Evolutionary conservation across 805 yeast species (phyloP).

Genomic region (Candida easanensis): DNA sequence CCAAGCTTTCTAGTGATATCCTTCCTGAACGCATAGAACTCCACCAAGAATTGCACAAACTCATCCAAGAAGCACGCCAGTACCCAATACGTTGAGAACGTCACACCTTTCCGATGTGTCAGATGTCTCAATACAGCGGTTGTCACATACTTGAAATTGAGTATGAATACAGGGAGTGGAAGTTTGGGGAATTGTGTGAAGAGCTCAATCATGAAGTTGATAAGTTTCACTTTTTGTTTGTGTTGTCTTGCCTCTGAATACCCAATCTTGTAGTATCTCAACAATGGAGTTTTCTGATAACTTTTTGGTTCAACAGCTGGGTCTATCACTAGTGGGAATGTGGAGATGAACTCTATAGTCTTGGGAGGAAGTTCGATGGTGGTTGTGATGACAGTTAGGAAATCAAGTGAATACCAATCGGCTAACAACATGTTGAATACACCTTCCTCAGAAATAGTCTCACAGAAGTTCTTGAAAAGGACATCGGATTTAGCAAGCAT

Average conservation of each 20-base stretch:
- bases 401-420: constrained; percentile 17
- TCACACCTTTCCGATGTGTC: constrained; percentile 6
- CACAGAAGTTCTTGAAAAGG: constrained; percentile 13
- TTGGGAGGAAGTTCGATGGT: neutral
- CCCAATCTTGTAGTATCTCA: constrained; percentile 8
- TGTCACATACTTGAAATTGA: constrained; percentile 18
- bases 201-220: constrained; percentile 14
- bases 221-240: constrained; percentile 10
- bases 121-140: constrained; percentile 17
- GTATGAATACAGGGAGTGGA: constrained; percentile 4
- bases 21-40: constrained; percentile 17
- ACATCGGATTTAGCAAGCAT: constrained; percentile 15
- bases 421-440: constrained; percentile 6
- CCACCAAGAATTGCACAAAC: constrained; percentile 16
- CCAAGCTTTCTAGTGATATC: constrained; percentile 2
- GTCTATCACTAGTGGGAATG: constrained; percentile 11
- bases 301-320: neutral
- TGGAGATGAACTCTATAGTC: neutral
- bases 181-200: constrained; percentile 4
- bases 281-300: constrained; percentile 1
- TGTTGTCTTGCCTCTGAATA: neutral
- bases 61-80: constrained; percentile 22
- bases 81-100: constrained; percentile 23
- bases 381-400: constrained; percentile 1
- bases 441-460: neutral